Percentiles rank a stretch among this genome's conserved stretches.
These are phyloP conservation scores for Lipomyces yamanashiensis DNA, from an alignment of 805 yeast genomes.

Conservation along the genomic window DNA sequence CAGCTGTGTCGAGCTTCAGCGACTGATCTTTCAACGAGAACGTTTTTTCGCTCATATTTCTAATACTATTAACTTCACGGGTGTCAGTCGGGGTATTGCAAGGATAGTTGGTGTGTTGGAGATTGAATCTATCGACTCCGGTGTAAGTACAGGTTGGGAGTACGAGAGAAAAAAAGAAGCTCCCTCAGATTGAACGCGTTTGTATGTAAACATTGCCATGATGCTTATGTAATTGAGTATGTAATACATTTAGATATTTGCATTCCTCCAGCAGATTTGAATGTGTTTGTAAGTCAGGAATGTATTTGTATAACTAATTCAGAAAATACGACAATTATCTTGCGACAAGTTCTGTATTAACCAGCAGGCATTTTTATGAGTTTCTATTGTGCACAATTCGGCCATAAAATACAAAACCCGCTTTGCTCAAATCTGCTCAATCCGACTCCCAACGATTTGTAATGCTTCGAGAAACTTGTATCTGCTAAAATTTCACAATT, in stretches of 20 bases:
- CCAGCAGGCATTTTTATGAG: not conserved
- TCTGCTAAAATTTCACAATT: not conserved
- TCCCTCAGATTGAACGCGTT: not conserved
- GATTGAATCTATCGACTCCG: too few species aligned
- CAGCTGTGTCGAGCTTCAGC: slow-evolving; percentile 67
- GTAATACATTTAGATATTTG: too few species aligned
- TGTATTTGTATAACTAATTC: too few species aligned
- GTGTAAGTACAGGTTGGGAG: too few species aligned
- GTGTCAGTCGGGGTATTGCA: too few species aligned
- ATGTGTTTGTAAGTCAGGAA: too few species aligned
- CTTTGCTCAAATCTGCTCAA: not conserved
- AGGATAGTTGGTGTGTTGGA: too few species aligned
- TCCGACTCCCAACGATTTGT: not conserved
- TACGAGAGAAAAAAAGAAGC: not conserved
- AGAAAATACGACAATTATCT: too few species aligned
- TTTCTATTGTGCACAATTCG: too few species aligned
- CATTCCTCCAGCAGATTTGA: too few species aligned
- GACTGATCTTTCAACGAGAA: slow-evolving; percentile 28
- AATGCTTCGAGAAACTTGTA: not conserved
- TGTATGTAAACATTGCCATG: too few species aligned
- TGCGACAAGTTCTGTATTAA: not conserved
- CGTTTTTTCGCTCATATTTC: slow-evolving; percentile 10
- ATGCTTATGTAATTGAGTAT: too few species aligned
- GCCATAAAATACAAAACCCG: not conserved
- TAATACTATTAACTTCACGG: not conserved